Percentiles rank a stretch among this genome's conserved stretches.
Conservation (phyloP, 345 rosid genomes). For the Melastoma malabathricum region DNA sequence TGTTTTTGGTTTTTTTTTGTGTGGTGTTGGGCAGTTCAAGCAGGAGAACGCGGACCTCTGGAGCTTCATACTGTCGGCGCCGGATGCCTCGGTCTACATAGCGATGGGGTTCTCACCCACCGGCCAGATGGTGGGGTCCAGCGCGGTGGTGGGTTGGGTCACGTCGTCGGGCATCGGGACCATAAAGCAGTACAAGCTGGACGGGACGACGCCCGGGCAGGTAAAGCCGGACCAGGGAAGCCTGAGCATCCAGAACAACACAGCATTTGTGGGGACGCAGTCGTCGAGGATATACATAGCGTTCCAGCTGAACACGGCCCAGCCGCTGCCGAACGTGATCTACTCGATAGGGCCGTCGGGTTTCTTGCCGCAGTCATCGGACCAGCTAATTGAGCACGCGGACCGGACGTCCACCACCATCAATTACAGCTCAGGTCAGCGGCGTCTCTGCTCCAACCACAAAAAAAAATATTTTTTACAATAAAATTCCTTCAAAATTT, state of each 20-base stretch:
- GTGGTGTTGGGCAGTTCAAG: conserved; percentile 35
- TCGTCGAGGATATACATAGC: conserved; percentile 48
- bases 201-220: conserved; percentile 18
- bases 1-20: neutral
- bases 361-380: conserved; percentile 26
- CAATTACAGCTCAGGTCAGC: conserved; percentile 52
- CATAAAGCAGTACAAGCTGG: conserved; percentile 37
- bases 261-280: conserved; percentile 27
- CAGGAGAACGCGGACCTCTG: conserved; percentile 26
- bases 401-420: conserved; percentile 31
- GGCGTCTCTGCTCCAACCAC: too few relatives aligned
- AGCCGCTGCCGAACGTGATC: conserved; percentile 30
- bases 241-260: conserved; percentile 17
- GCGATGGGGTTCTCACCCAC: conserved; percentile 64
- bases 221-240: conserved; percentile 50
- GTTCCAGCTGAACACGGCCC: conserved; percentile 36
- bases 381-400: conserved; percentile 34
- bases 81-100: conserved; percentile 24
- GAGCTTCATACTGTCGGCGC: conserved; percentile 74
- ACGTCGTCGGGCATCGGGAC: conserved; percentile 18
- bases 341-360: conserved; percentile 51
- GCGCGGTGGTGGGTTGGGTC: conserved; percentile 75
- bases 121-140: conserved; percentile 57
- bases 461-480: too few relatives aligned
- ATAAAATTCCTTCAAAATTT: too few relatives aligned